Conservation (phyloP, 805 yeast species). For the Ascoidea tarda region DNA sequence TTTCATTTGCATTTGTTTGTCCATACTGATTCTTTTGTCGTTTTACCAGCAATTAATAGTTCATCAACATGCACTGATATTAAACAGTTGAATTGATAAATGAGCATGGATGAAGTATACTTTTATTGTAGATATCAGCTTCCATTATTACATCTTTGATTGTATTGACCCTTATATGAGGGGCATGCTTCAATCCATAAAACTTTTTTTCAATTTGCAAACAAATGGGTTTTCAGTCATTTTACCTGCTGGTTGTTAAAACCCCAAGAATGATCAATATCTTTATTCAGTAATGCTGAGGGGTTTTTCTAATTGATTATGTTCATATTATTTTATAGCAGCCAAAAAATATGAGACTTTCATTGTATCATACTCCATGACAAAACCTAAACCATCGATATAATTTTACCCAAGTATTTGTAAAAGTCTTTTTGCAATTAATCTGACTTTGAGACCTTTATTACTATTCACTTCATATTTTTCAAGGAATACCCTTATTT, state of each 20-base stretch:
- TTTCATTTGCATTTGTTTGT: too few species aligned
- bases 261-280: constrained; percentile 3
- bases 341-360: not conserved
- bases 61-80: too few species aligned
- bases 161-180: too few species aligned
- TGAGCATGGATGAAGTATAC: too few species aligned
- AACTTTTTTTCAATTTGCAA: too few species aligned
- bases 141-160: too few species aligned
- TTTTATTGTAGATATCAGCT: too few species aligned
- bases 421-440: constrained; percentile 6
- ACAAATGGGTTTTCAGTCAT: too few species aligned
- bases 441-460: constrained; percentile 4
- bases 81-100: too few species aligned
- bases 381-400: constrained; percentile 4
- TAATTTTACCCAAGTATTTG: constrained; percentile 4
- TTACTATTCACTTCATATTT: constrained; percentile 3
- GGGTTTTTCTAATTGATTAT: constrained; percentile 6
- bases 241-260: constrained; percentile 3
- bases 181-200: too few species aligned
- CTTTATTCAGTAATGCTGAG: constrained; percentile 7
- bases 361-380: constrained; percentile 1
- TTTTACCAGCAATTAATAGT: too few species aligned
- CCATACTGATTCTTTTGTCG: too few species aligned
- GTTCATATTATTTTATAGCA: not conserved
- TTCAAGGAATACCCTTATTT: constrained; percentile 3